phyloP scores from a whole-genome alignment of 176 grass and related monocot species.

The Zoysia japonica region DNA sequence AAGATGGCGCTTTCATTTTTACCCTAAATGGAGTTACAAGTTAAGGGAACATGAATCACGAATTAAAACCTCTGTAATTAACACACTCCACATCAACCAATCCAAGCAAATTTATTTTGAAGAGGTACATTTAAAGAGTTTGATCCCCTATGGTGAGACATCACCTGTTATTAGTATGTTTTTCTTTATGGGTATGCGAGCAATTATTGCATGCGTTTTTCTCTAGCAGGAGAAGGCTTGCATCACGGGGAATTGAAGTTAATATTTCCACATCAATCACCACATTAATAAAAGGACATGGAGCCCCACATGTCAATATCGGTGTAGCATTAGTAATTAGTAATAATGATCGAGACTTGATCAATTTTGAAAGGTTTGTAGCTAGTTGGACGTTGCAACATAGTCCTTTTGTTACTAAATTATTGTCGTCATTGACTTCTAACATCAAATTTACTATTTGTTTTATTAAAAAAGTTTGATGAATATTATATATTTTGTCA shows the following conservation, averaged over 20 bases:
- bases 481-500: too few relatives aligned
- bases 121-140: constrained; percentile 1
- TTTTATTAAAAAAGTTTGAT: too few relatives aligned
- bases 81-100: constrained; percentile 14
- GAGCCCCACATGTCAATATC: constrained; percentile 31
- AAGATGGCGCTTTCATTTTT: too few relatives aligned
- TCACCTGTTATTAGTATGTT: neutral
- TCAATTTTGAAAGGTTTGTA: constrained; percentile 9
- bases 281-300: constrained; percentile 28
- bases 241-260: constrained; percentile 32
- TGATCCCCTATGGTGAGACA: constrained; percentile 20
- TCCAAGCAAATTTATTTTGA: neutral
- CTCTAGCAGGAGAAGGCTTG: neutral
- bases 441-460: too few relatives aligned
- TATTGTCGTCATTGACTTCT: too few relatives aligned
- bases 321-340: constrained; percentile 28
- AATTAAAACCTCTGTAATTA: constrained; percentile 3
- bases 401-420: neutral
- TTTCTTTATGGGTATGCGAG: neutral
- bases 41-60: too few relatives aligned
- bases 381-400: neutral
- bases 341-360: constrained; percentile 18
- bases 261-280: constrained; percentile 33
- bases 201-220: neutral
- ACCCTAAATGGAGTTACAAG: too few relatives aligned